A percentile compares a stretch with the other conserved stretches of the same genome.
phyloP scores from a whole-genome alignment of 2,329 filamentous ascomycete genomes.

The Phaeosphaeriaceae sp. region DNA sequence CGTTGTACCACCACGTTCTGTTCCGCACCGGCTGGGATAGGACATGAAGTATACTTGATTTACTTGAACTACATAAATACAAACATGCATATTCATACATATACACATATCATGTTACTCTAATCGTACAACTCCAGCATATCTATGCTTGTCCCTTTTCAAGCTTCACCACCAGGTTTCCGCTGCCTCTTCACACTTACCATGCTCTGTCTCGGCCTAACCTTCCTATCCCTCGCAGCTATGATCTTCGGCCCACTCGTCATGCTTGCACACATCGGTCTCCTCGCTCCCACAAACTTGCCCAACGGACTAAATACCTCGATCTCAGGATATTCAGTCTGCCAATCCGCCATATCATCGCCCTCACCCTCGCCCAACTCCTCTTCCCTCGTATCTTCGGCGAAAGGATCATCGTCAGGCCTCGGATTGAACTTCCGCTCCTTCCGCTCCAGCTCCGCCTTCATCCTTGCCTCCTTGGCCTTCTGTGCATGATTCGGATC shows the following conservation, averaged over 20 bases:
- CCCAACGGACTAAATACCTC: constrained; percentile 88
- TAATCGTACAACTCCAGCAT: neutral
- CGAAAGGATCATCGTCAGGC: constrained; percentile 12
- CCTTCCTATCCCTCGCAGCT: constrained; percentile 57
- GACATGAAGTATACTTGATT: too few relatives aligned
- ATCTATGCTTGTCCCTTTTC: too few relatives aligned
- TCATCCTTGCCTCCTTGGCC: neutral
- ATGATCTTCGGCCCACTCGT: constrained; percentile 62
- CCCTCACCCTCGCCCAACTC: constrained; percentile 33
- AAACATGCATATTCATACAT: neutral
- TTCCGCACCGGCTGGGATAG: too few relatives aligned
- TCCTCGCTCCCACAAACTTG: constrained; percentile 72
- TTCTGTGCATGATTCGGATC: constrained; percentile 34
- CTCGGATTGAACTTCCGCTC: constrained; percentile 21
- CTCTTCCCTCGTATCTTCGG: constrained; percentile 10
- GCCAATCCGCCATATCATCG: constrained; percentile 25
- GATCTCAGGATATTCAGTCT: constrained; percentile 67
- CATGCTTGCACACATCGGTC: constrained; percentile 75
- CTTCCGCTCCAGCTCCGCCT: constrained; percentile 16
- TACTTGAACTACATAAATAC: neutral
- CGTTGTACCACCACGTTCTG: constrained; percentile 5
- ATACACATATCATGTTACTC: neutral
- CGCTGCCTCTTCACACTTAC: constrained; percentile 54
- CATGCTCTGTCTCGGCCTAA: constrained; percentile 73
- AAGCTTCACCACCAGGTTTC: constrained; percentile 16